phyloP scores from a whole-genome alignment of 73 alveolate genomes.

The Paramecium bursaria region DNA sequence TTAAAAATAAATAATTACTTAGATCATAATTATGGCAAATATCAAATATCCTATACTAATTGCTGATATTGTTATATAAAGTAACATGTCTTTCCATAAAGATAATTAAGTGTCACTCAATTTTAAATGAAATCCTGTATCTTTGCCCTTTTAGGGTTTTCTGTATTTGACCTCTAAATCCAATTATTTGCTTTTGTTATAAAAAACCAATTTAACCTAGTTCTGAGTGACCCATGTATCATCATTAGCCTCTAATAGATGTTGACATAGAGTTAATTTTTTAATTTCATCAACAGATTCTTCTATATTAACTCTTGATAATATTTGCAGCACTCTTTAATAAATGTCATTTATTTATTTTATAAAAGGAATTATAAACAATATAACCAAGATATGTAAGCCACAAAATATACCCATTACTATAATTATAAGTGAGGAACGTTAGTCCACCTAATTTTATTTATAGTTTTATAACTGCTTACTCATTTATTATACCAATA shows the following conservation, averaged over 20 bases:
- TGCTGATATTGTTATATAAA: constrained; percentile 35
- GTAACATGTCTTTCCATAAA: constrained; percentile 53
- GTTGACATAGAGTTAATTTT: constrained; percentile 30
- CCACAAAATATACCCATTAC: constrained; percentile 46
- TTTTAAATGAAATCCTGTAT: constrained; percentile 21
- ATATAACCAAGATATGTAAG: constrained; percentile 17
- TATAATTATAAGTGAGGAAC: background rate
- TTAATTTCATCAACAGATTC: constrained; percentile 61
- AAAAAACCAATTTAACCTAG: constrained; percentile 18
- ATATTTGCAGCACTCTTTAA: constrained; percentile 7
- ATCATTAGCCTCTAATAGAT: constrained; percentile 4
- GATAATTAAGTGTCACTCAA: constrained; percentile 27
- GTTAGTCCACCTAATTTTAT: background rate
- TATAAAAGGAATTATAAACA: constrained; percentile 19
- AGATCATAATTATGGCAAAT: constrained; percentile 21
- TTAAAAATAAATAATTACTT: too few species aligned
- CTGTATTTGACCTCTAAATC: constrained; percentile 17
- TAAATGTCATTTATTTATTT: constrained; percentile 38
- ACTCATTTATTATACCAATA: constrained; percentile 6
- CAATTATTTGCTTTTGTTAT: constrained; percentile 36
- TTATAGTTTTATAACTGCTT: background rate
- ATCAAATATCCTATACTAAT: constrained; percentile 51
- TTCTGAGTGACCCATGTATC: constrained; percentile 49
- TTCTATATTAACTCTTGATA: constrained; percentile 1
- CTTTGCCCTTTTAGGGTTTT: constrained; percentile 15